These are phyloP conservation scores for Rickenella mellea DNA, from an alignment of 768 basidiomycete genomes.

Conservation along the genomic window DNA sequence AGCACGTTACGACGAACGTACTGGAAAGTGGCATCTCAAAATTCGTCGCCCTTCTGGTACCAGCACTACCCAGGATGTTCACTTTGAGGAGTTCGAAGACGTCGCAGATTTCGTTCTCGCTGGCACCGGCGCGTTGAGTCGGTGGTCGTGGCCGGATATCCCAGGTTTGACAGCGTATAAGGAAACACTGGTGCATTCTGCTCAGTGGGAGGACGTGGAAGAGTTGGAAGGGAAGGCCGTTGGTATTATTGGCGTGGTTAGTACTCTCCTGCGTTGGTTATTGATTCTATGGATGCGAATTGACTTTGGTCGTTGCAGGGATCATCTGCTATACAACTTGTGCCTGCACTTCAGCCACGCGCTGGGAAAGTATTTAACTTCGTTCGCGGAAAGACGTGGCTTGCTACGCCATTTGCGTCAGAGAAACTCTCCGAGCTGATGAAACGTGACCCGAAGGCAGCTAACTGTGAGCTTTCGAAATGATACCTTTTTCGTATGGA, in stretches of 20 bases:
- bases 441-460: slow-evolving; percentile 22
- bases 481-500: slow-evolving; percentile 20
- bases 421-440: slow-evolving; percentile 30
- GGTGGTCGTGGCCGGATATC: slow-evolving; percentile 65
- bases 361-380: slow-evolving; percentile 42
- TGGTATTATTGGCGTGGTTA: slow-evolving; percentile 52
- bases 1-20: slow-evolving; percentile 38
- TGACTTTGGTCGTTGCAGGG: slow-evolving; percentile 34
- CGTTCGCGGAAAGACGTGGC: slow-evolving; percentile 53
- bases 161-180: slow-evolving; percentile 44
- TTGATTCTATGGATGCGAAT: neutral
- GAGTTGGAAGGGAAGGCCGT: slow-evolving; percentile 44
- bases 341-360: slow-evolving; percentile 44
- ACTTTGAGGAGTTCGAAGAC: slow-evolving; percentile 40
- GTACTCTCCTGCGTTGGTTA: slow-evolving; percentile 10
- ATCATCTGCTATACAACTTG: slow-evolving; percentile 53
- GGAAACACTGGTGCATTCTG: slow-evolving; percentile 56
- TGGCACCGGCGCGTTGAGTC: slow-evolving; percentile 40
- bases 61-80: slow-evolving; percentile 10
- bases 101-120: slow-evolving; percentile 48
- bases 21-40: slow-evolving; percentile 48
- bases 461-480: slow-evolving; percentile 31
- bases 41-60: slow-evolving; percentile 25
- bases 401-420: slow-evolving; percentile 34
- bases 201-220: slow-evolving; percentile 43